Base-by-base conservation (phyloP, 2,329 filamentous ascomycete species). In the Cladosporium sp. region DNA sequence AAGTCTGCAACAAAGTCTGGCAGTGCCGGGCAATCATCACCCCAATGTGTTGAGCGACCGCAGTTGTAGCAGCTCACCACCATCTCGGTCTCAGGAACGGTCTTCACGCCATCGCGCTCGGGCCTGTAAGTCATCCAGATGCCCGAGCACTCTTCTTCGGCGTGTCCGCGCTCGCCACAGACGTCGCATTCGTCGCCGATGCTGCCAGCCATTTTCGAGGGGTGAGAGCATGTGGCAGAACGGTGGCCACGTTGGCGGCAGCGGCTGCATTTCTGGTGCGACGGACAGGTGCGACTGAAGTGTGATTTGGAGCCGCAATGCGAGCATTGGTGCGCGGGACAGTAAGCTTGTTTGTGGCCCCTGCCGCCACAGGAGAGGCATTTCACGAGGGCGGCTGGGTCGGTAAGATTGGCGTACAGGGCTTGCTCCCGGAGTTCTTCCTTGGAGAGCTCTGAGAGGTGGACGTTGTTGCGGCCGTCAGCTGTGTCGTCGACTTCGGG, bases 91-190 rank as follows among this genome's bases (percentile, higher is more conserved):
- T 45, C 28, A 5, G 59, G 22, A 13, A 59, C 50, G n/a, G 42
- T 44, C 8, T 37, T 40, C 6, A 57, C 25, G 17, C 28, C 36
- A n/a, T 28, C 42, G 15, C 13, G 34, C n/a, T 20, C 6, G 12
- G 45, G 42, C 6, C 49, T 47, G 47, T 44, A 61, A 10, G 60
- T 61, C 39, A 35, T 48, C 64, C 66, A 68, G 17, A 69, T 45
- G 9, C 54, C 24, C 2, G 60, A 36, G 50, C 66, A 69, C 22
- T 66, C 60, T 44, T 66, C 63, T 44, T 69, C 66, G 10, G 64
- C 56, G 34, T 68, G 65, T 13, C 64, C 64, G 12, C 25, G 32
- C 17, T 60, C 36, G 15, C 56, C 49, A 32, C 64, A 65, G 34
- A 62, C 32, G 42, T 65, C 61, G 56, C 64, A 65, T 4, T 58